A percentile compares a stretch with the other conserved stretches of the same genome.
phyloP scores from a whole-genome alignment of 805 yeast genomes.

The Blastobotrys chiropterorum region DNA sequence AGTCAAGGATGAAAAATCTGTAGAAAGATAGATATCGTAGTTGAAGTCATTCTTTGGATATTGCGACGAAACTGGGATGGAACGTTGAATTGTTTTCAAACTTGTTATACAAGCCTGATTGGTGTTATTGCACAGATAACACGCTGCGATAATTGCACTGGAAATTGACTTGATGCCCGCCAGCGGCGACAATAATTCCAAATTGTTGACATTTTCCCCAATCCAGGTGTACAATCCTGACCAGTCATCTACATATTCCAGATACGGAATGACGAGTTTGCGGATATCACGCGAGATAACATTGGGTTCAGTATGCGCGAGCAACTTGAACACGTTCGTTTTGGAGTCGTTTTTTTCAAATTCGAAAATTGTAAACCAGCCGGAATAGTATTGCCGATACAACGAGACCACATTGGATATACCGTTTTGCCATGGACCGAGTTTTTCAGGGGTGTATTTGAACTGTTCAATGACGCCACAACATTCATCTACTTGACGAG shows the following conservation, averaged over 20 bases:
- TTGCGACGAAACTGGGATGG: background rate
- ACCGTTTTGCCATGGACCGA: slow-evolving; percentile 27
- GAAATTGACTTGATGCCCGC: slow-evolving; percentile 12
- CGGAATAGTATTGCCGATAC: slow-evolving; percentile 12
- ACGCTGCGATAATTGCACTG: slow-evolving; percentile 17
- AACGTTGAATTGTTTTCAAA: background rate
- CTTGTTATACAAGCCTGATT: background rate
- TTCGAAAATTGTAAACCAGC: background rate
- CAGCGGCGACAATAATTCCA: slow-evolving; percentile 13
- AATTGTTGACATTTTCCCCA: slow-evolving; percentile 10
- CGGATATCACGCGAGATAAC: slow-evolving; percentile 21
- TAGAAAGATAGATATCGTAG: background rate
- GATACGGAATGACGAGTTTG: slow-evolving; percentile 27
- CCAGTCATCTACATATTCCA: slow-evolving; percentile 16
- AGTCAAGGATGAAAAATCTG: background rate
- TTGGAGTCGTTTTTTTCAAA: slow-evolving; percentile 3
- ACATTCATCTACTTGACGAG: slow-evolving; percentile 25
- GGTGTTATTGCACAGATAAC: slow-evolving; percentile 11
- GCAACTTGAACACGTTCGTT: slow-evolving; percentile 11
- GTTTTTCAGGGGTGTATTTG: slow-evolving; percentile 13
- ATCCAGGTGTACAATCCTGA: slow-evolving; percentile 18
- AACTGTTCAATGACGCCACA: slow-evolving; percentile 16
- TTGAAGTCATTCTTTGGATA: background rate
- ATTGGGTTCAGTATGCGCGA: slow-evolving; percentile 11
- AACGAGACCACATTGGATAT: slow-evolving; percentile 23